Evolutionary conservation across 2,329 filamentous ascomycete genomes (phyloP), one percentile per base, ranked within the genome.

Genomic region (Biscogniauxia mediterranea): DNA sequence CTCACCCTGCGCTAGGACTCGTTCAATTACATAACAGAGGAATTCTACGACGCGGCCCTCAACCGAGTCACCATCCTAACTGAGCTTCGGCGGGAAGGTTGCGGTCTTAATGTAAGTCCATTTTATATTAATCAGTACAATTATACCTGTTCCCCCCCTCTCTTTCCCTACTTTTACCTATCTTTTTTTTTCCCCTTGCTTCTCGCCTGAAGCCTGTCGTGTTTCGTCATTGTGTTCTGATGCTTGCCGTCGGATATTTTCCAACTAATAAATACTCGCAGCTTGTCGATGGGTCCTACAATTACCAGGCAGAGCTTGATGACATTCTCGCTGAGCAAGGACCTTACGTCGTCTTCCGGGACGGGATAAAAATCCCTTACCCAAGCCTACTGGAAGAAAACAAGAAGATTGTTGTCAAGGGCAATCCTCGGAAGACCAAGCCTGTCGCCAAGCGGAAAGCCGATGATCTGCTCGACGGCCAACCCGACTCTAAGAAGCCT

Each of bases 401-500:
- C 58, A 76, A 73, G 58, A 75, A 68, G 25, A 54, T 59, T n/a
- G 60, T 62, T 69, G 59, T 63, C 70, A 65, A 72, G 66, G 73
- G 63, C 64, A 64, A 75, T 65, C 62, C 70, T 61, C 68, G 73
- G 69, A 71, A 76, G 71, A 56, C 71, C 66, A 68, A 76, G 57
- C 56, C 66, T 17, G 57, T 63, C 67, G 53, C 76, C 69, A 86
- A 85, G 74, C 80, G 83, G 23, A 83, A 80, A 68, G 79, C 83
- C 5, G 79, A 78, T 15, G 80, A 79, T 26, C 80, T 81, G 62
- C 77, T 76, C 1, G 82, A 84, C 20, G 79, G 78, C 21, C 79
- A 82, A 64, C 80, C 80, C 1, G 78, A 78, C 1, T 75, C 79
- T 26, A 86, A 86, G 75, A 80, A 80, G 61, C 73, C 73, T 20